Percentiles rank a stretch among this genome's conserved stretches.
Evolutionary conservation across 2,329 filamentous ascomycete genomes (phyloP).

Genomic region (Clarireedia monteithiana): DNA sequence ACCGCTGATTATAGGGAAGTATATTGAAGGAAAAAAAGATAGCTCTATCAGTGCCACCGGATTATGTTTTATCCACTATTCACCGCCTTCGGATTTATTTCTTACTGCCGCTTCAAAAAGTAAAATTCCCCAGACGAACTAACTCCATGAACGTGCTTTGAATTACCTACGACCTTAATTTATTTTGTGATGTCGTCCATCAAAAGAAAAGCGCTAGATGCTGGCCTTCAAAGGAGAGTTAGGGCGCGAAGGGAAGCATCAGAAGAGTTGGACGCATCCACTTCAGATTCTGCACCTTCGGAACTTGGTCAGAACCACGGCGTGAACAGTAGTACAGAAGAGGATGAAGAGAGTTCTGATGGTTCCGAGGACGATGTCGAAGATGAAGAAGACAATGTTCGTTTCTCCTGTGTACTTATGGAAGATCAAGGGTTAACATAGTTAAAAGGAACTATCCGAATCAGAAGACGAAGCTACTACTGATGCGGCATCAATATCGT

Average conservation of each 20-base stretch:
- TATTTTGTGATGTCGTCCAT: slow-evolving; percentile 19
- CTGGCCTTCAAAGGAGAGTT: slow-evolving; percentile 25
- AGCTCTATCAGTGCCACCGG: background rate
- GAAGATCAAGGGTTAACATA: background rate
- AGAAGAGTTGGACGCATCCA: slow-evolving; percentile 27
- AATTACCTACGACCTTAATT: background rate
- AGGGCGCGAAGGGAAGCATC: slow-evolving; percentile 24
- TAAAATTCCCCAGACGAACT: background rate
- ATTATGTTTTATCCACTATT: background rate
- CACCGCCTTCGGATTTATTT: background rate
- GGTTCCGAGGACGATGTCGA: slow-evolving; percentile 27
- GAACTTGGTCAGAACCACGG: slow-evolving; percentile 31
- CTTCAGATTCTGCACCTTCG: slow-evolving; percentile 27
- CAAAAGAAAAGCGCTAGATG: slow-evolving; percentile 25
- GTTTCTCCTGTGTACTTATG: background rate
- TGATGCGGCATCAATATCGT: slow-evolving; percentile 58
- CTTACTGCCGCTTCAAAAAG: background rate
- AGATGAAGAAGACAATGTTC: slow-evolving; percentile 10
- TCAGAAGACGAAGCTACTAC: slow-evolving; percentile 13
- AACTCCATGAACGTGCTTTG: background rate
- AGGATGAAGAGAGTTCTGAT: slow-evolving; percentile 30
- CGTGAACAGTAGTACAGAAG: slow-evolving; percentile 27
- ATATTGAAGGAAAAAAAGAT: background rate
- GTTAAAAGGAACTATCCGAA: slow-evolving; percentile 16
- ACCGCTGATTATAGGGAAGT: background rate